Evolutionary conservation across 1,139 yeast genomes (phyloP).

Genomic region (Suhomyces kunorum): DNA sequence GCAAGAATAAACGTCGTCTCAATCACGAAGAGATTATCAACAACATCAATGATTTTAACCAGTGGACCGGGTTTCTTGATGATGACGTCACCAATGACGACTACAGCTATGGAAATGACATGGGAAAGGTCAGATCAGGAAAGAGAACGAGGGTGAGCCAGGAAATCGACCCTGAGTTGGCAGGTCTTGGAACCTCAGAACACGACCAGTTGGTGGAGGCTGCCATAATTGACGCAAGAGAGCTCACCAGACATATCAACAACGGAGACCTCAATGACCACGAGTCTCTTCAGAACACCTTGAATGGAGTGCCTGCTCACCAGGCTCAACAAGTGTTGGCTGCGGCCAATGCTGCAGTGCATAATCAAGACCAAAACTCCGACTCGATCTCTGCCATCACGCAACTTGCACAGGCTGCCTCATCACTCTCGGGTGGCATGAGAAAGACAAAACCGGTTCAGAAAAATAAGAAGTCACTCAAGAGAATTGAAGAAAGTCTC

Average conservation of each 20-base stretch:
- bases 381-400: slow-evolving; percentile 30
- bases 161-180: slow-evolving; percentile 65
- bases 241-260: slow-evolving; percentile 51
- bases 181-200: slow-evolving; percentile 39
- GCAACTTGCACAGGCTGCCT: slow-evolving; percentile 36
- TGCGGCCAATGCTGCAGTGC: slow-evolving; percentile 28
- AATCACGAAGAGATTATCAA: slow-evolving; percentile 20
- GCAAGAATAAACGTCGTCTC: slow-evolving; percentile 13
- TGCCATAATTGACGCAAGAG: slow-evolving; percentile 66
- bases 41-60: slow-evolving; percentile 37
- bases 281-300: slow-evolving; percentile 11
- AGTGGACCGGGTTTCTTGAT: slow-evolving; percentile 55
- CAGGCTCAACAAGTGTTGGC: slow-evolving; percentile 24
- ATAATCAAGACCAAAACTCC: slow-evolving; percentile 18
- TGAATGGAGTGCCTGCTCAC: slow-evolving; percentile 18
- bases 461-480: slow-evolving; percentile 14
- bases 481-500: slow-evolving; percentile 13
- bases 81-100: slow-evolving; percentile 31
- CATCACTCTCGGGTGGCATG: slow-evolving; percentile 21
- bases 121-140: slow-evolving; percentile 6
- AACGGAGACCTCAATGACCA: slow-evolving; percentile 13
- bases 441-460: slow-evolving; percentile 13
- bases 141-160: slow-evolving; percentile 16
- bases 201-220: slow-evolving; percentile 67
- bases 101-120: slow-evolving; percentile 12